Base-by-base conservation (phyloP, 148 eudicot species). In the Euryodendron excelsum region DNA sequence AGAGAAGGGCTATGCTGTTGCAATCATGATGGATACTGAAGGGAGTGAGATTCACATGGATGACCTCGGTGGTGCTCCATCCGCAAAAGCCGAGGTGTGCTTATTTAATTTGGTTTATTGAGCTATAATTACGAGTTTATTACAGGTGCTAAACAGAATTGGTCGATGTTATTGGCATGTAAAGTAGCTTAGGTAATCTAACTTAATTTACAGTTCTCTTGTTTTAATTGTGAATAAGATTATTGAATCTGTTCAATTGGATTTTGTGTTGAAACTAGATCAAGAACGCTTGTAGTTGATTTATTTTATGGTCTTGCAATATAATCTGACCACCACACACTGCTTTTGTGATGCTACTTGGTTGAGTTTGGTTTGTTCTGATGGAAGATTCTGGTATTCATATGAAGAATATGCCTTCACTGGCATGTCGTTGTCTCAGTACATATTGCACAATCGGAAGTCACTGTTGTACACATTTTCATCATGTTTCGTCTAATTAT, bases 1-100 rank as follows among this genome's bases (percentile, higher is more conserved):
- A 58, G 98, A 92, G 77, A 91, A 92, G 56, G 98, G 98, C 0
- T 95, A 75, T 66, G 98, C 98, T 17, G 98, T 95, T 52, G 98
- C 97, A 0, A 84, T 95, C 56, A 95, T 95, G 97, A 93, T 95
- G 97, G 98, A 95, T 74, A 95, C 98, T 67, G 98, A 95, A 78
- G 98, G 98, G 68, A 95, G 98, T 81, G 98, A 95, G 90, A 93
- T 95, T 89, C 98, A 95, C 69, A 95, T 95, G 98, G 98, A 97
- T 8, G 98, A 95, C 82, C 96, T 95, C 53, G 97, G 97, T 74
- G 98, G 98, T 25, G 87, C 92, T 56, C 79, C 89, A 0, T 90
- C 98, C 18, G 93, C 85, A 7, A 95, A 93, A 81, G 94, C 98
- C 60, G 97, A 93, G 98, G 97, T 92, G 84, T 44, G 23, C 47